Conservation (phyloP, 768 basidiomycete species). For the Russula vinacea region DNA sequence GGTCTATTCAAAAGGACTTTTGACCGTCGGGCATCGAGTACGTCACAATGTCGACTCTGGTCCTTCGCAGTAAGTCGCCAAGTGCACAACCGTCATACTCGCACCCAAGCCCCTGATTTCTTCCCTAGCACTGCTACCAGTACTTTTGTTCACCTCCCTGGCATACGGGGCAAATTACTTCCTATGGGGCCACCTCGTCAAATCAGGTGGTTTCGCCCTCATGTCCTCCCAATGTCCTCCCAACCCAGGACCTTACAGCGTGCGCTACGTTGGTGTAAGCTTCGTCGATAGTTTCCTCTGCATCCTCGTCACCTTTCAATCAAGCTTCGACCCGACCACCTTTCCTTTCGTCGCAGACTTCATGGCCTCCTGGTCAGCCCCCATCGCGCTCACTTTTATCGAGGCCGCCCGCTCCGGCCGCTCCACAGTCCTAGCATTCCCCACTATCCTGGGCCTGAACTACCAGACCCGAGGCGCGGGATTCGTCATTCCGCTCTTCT, state of each 20-base stretch:
- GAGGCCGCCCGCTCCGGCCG: conserved; percentile 23
- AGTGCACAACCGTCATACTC: background rate
- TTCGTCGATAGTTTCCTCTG: conserved; percentile 18
- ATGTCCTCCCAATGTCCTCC: conserved; percentile 16
- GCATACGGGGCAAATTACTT: conserved; percentile 16
- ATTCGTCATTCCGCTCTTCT: conserved; percentile 22
- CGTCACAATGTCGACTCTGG: conserved; percentile 7
- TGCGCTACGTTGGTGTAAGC: conserved; percentile 19
- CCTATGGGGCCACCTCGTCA: conserved; percentile 19
- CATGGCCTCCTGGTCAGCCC: conserved; percentile 8
- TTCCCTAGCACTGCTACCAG: conserved; percentile 19
- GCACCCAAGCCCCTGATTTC: background rate
- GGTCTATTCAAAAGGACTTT: no score
- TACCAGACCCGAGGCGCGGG: conserved; percentile 26
- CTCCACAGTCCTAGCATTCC: conserved; percentile 15
- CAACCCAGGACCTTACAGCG: conserved; percentile 21
- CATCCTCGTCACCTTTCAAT: conserved; percentile 25
- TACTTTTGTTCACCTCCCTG: conserved; percentile 19
- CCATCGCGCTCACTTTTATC: conserved; percentile 24
- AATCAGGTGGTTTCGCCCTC: conserved; percentile 21
- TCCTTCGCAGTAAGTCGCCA: conserved; percentile 11
- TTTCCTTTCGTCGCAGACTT: conserved; percentile 21
- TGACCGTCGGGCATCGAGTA: background rate
- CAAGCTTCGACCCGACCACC: conserved; percentile 7
- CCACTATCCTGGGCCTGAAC: conserved; percentile 11